Base-by-base conservation (phyloP, 2,329 filamentous ascomycete genomes). In the Microsporum ferrugineum region DNA sequence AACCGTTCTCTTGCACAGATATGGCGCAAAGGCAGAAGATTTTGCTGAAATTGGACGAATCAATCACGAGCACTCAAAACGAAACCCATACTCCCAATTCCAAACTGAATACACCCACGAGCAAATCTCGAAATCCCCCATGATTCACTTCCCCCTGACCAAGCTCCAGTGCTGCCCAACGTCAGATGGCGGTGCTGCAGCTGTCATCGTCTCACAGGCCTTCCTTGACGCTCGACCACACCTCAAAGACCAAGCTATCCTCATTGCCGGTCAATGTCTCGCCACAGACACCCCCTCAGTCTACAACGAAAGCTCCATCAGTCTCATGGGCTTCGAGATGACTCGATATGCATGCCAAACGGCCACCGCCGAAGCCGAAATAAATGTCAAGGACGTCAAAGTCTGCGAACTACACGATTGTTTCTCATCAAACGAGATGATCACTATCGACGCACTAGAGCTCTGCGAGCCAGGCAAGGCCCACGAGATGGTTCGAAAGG, bases 111-210 rank as follows among this genome's bases (percentile, higher is more conserved):
- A 97, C 79, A 88, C 88, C 0, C 84, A 87, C 45, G 88, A 96
- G 36, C 86, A 97, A 75, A 81, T 97, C 72, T 75, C 89, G 71
- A 79, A 86, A 41, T 78, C 89, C 0, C 80, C 89, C 63, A 88
- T 85, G 81, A 89, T 97, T 74, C 85, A 89, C 76, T 84, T 84
- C 65, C 92, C 92, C 14, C 82, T 97, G 61, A 97, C 94, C 62
- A 97, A 96, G 77, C 85, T 97, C n/a, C 94, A 97, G 78, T 97
- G 92, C 82, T 96, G 92, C 76, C 92, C 94, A 0, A 97, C 92
- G 0, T 95, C 90, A 0, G 94, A 97, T 74, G 92, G 92, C 57
- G 89, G 87, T 55, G 92, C 91, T 0, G 91, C 94, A 0, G 89
- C 89, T 12, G 86, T 97, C 36, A 78, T 99, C 58, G 91, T 96